Evolutionary conservation across 768 basidiomycete species (phyloP), one percentile per base, ranked within the genome.

Genomic region (Lactarius quietus): DNA sequence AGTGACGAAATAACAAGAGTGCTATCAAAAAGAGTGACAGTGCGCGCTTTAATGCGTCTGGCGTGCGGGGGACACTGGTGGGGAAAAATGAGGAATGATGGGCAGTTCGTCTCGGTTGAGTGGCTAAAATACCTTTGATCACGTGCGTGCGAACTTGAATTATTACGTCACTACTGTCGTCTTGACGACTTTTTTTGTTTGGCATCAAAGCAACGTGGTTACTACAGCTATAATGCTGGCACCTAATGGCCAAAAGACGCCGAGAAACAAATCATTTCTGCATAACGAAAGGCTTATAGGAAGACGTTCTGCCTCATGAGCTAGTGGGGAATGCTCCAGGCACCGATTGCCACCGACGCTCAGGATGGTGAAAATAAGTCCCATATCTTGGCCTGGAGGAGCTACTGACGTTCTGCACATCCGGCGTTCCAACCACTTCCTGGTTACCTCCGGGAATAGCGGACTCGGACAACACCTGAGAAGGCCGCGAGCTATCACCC

Each of bases 361-460:
- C 93, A 0, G 93, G 93, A 74, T 93, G 93, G 73, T 93, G 93
- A 69, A 88, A 93, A 71, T 93, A 93, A 31, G 90, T 93, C 38
- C 84, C 83, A 74, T 91, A 88, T 33, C 89, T 79, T 68, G 74
- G 54, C 76, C 53, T 57, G 74, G 53, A 74, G 68, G 8, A 75
- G 69, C 31, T 73, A 39, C n/a, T 55, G 7, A 36, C 67, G 17
- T 61, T 69, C 60, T 69, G 45, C 55, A 59, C 71, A 8, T 67
- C 62, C 57, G 63, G 71, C 15, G 66, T 67, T 71, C 68, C 63
- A 58, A 71, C 64, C 14, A 67, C 70, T 17, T 67, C 72, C 53
- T 66, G 59, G 31, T 72, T 48, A 36, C 62, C 28, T 38, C 59
- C 63, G 23, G 52, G 7, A 41, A 31, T 54, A 75, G 76, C 63